These are phyloP conservation scores for Mortierella sp. DNA, from an alignment of 371 early-diverging fungal species.

Conservation along the genomic window DNA sequence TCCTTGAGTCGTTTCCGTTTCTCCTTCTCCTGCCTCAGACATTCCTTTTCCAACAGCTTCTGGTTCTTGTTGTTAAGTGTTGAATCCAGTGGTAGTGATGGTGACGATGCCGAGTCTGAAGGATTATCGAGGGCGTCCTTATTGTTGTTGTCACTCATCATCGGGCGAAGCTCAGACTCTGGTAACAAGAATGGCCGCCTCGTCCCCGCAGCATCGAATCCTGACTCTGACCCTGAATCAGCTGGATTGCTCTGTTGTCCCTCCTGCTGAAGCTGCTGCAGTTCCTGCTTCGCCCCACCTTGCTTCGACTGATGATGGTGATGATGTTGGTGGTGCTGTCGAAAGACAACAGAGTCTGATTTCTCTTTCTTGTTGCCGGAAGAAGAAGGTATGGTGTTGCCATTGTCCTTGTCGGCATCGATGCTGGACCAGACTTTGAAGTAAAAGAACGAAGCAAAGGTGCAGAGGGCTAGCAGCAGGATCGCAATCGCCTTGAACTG, in stretches of 20 bases:
- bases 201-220: neutral
- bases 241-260: neutral
- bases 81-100: neutral
- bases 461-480: conserved; percentile 21
- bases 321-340: neutral
- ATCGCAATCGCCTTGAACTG: conserved; percentile 14
- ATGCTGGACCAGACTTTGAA: conserved; percentile 43
- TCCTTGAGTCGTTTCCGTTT: conserved; percentile 10
- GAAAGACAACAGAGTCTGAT: neutral
- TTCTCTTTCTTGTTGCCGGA: neutral
- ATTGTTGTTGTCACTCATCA: conserved; percentile 2
- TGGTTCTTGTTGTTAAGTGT: neutral
- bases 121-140: neutral
- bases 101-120: neutral
- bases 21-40: conserved; percentile 4
- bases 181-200: neutral
- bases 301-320: neutral
- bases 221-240: neutral
- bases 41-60: conserved; percentile 21
- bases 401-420: conserved; percentile 3
- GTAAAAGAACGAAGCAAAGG: conserved; percentile 41
- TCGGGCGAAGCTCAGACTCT: conserved; percentile 6
- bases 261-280: neutral
- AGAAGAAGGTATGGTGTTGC: neutral
- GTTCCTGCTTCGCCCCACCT: neutral